Evolutionary conservation across 306 rosid genomes (phyloP).

Genomic region (Rosa chinensis): DNA sequence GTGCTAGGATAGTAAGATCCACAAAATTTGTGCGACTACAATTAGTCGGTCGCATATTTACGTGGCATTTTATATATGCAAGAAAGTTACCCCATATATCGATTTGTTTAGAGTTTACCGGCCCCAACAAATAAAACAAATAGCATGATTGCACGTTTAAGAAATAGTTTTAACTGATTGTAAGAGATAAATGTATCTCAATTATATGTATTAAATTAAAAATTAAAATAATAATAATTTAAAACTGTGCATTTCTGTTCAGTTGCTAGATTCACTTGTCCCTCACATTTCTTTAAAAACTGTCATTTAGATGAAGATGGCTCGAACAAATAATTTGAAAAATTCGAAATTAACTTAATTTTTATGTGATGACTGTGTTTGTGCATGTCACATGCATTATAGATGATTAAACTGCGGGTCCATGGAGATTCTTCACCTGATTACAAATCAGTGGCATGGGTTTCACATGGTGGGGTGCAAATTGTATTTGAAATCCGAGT

Average conservation of each 20-base stretch:
- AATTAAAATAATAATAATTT: too few relatives aligned
- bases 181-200: too few relatives aligned
- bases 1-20: background rate
- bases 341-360: background rate
- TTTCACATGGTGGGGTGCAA: conserved; percentile 46
- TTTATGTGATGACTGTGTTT: background rate
- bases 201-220: too few relatives aligned
- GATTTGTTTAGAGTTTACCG: background rate
- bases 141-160: too few relatives aligned
- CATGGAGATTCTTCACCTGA: conserved; percentile 32
- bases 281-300: too few relatives aligned
- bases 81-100: background rate
- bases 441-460: conserved; percentile 24
- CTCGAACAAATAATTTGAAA: background rate
- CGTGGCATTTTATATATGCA: too few relatives aligned
- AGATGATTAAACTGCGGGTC: background rate
- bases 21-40: too few relatives aligned
- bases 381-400: conserved; percentile 22
- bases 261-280: too few relatives aligned
- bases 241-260: too few relatives aligned
- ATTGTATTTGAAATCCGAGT: conserved; percentile 37
- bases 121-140: background rate
- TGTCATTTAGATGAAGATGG: too few relatives aligned
- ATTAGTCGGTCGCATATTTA: background rate
- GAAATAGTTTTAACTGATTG: too few relatives aligned